Base-by-base conservation (phyloP, 2,329 filamentous ascomycete species). In the Sporothrix curviconia region DNA sequence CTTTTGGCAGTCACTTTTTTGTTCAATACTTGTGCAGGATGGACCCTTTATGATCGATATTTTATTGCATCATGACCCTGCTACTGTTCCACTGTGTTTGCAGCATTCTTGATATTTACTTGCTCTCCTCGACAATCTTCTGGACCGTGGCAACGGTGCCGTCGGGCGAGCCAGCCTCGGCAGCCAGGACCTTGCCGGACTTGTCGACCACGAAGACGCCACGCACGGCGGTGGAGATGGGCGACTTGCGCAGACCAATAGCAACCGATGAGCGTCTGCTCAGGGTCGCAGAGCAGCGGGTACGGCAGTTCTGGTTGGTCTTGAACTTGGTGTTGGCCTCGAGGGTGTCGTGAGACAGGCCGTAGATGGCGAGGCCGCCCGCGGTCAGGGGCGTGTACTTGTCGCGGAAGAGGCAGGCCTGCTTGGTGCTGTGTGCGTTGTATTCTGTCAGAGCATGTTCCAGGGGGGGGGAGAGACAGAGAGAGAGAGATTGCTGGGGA, bases 291-390 rank as follows among this genome's bases (percentile, higher is more conserved):
- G 40, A 99, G 82, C 46, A 99, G 83, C 36, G 87, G 78, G 72
- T 96, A 99, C 5, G 87, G 89, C 55, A 97, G 82, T 87, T 90
- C 72, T 97, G 90, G 77, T 95, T 96, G 40, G 84, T 86, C 74
- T 90, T 88, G 81, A 97, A 99, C 46, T 84, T 90, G 24, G 89
- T 92, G 77, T 99, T 99, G 66, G 90, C 84, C 75, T 94, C 95
- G 66, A 90, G 85, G 49, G 85, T 88, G 76, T 97, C 94, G 65
- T 83, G 83, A 61, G 89, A 95, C 52, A 99, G 84, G 57, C 94
- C 94, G 71, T 90, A 97, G 74, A 99, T 90, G 68, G 85, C 80
- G 60, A 95, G 83, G 8, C 92, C 92, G 56, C 83, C 87, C 28
- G 84, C 80, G 11, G 87, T 92, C 56, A 97, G 80, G 52, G 85